A percentile compares a stretch with the other conserved stretches of the same genome.
Evolutionary conservation across 2,329 filamentous ascomycete species (phyloP).

Genomic region (Arthrobotrys sinensis): DNA sequence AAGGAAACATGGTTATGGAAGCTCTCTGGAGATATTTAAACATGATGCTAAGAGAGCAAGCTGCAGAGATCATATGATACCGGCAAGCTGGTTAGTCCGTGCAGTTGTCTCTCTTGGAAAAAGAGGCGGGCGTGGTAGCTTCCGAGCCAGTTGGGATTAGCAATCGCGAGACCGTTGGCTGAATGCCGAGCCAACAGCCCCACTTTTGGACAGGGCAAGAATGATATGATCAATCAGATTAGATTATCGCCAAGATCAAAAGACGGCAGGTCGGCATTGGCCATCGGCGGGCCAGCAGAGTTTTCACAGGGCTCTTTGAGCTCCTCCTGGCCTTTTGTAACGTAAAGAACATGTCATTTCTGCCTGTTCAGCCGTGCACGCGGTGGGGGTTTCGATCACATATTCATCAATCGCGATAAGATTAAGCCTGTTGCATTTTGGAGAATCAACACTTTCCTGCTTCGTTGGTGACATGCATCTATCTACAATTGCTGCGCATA

Average conservation of each 20-base stretch:
- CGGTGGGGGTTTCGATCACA: background rate
- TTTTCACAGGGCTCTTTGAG: conserved; percentile 28
- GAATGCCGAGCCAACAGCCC: conserved; percentile 41
- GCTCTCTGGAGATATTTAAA: conserved; percentile 11
- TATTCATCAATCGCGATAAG: too few species aligned
- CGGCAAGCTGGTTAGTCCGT: background rate
- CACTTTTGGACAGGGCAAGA: conserved; percentile 15
- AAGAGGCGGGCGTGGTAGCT: background rate
- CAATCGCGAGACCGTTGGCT: background rate
- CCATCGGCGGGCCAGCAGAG: conserved; percentile 2
- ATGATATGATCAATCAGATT: conserved; percentile 61
- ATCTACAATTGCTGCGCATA: too few species aligned
- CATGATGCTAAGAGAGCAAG: conserved; percentile 14
- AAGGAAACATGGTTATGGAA: conserved; percentile 3
- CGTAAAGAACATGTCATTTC: conserved; percentile 11
- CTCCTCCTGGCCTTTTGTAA: conserved; percentile 24
- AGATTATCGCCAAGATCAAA: conserved; percentile 56
- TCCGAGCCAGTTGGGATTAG: background rate
- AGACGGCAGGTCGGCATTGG: conserved; percentile 45
- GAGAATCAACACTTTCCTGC: too few species aligned
- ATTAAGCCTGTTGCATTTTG: too few species aligned
- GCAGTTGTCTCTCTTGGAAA: background rate
- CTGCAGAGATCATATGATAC: conserved; percentile 47
- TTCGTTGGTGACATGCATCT: too few species aligned
- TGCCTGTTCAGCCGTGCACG: conserved; percentile 10